Evolutionary conservation across 2,329 filamentous ascomycete genomes (phyloP).

Genomic region (Diaporthe ilicicola): DNA sequence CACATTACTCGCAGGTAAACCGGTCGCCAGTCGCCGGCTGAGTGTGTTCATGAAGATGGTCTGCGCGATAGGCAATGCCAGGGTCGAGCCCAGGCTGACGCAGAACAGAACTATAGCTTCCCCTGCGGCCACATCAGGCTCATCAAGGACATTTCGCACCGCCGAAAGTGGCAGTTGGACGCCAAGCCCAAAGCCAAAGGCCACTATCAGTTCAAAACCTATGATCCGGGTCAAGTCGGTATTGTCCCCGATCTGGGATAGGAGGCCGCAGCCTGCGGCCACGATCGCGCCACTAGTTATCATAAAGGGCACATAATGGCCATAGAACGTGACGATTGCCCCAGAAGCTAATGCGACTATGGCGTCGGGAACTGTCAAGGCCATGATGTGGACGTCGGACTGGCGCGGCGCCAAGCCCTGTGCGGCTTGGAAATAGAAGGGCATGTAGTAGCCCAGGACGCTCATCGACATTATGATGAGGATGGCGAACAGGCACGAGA

Average conservation of each 20-base stretch:
- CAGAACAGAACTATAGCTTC: background rate
- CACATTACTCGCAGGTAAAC: background rate
- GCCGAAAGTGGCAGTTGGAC: conserved; percentile 5
- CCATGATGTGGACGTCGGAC: background rate
- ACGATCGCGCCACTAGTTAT: background rate
- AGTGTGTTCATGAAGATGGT: conserved; percentile 11
- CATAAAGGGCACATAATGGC: conserved; percentile 9
- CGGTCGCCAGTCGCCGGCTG: background rate
- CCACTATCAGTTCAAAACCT: background rate
- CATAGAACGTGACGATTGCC: background rate
- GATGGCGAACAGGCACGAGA: background rate
- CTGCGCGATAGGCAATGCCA: background rate
- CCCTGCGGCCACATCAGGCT: background rate
- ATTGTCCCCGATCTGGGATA: background rate
- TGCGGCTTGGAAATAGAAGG: conserved; percentile 11
- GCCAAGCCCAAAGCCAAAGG: background rate
- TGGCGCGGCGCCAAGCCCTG: background rate
- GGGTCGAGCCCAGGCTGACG: background rate
- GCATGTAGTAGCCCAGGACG: background rate
- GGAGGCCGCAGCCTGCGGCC: background rate
- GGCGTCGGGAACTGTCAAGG: background rate
- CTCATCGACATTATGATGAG: background rate
- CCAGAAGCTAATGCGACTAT: background rate
- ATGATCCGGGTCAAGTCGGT: background rate
- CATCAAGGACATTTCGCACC: background rate